phyloP scores from a whole-genome alignment of 2,329 filamentous ascomycete genomes.

The Ophiostoma piceae region DNA sequence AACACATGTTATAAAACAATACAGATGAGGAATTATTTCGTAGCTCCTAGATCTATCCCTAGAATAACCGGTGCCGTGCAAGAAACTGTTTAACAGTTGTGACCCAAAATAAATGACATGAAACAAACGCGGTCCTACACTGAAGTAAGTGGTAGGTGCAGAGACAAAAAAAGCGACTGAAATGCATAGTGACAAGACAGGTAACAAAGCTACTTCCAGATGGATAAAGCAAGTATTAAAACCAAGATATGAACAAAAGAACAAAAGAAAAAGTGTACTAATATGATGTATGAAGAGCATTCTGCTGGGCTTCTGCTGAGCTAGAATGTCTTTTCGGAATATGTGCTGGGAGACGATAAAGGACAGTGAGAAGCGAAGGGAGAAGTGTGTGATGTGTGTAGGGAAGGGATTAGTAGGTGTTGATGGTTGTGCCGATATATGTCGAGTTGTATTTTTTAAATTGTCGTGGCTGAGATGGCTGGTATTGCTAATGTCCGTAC shows the following conservation, averaged over 20 bases:
- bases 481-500: too few species aligned
- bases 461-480: too few species aligned
- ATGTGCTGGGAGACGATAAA: slow-evolving; percentile 3
- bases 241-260: slow-evolving; percentile 7
- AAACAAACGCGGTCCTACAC: background rate
- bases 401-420: background rate
- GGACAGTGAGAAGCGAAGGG: background rate
- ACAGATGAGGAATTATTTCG: slow-evolving; percentile 6
- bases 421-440: background rate
- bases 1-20: background rate
- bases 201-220: background rate
- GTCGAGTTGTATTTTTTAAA: background rate
- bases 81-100: background rate
- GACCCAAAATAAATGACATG: slow-evolving; percentile 1
- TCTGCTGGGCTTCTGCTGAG: background rate
- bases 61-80: slow-evolving; percentile 12
- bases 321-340: background rate
- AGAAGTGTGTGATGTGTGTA: background rate
- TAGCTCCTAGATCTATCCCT: slow-evolving; percentile 24
- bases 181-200: background rate
- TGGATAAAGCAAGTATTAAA: slow-evolving; percentile 1
- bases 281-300: slow-evolving; percentile 8
- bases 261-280: slow-evolving; percentile 2
- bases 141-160: background rate
- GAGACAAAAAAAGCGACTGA: background rate